Evolutionary conservation across 2,329 filamentous ascomycete genomes (phyloP).

Genomic region (Talaromyces sp.): DNA sequence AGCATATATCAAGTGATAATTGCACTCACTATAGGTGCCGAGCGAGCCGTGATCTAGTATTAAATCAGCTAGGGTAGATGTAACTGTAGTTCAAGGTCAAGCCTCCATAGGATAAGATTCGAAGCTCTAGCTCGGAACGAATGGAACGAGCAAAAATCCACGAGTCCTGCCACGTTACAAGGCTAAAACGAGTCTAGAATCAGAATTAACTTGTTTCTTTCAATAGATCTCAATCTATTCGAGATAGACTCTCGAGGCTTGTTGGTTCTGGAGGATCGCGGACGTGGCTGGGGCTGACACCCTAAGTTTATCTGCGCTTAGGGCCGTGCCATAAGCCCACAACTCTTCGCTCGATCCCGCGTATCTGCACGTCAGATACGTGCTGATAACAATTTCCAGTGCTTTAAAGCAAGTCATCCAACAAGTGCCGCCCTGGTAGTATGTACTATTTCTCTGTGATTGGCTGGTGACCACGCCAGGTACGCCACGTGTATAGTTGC

Average conservation of each 20-base stretch:
- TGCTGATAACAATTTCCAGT: neutral
- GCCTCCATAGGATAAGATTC: neutral
- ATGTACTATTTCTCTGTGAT: no score
- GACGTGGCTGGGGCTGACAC: neutral
- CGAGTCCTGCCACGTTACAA: neutral
- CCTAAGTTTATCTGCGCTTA: neutral
- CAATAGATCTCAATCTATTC: neutral
- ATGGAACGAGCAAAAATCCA: neutral
- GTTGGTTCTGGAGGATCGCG: neutral
- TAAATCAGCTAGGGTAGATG: neutral
- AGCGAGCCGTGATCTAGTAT: neutral
- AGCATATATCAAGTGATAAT: neutral
- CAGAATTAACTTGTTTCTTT: neutral
- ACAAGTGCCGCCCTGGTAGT: neutral
- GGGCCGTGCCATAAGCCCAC: neutral
- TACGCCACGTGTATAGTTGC: neutral
- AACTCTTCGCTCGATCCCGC: neutral
- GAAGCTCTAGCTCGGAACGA: neutral
- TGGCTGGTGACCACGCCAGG: neutral
- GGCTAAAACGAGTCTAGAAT: neutral
- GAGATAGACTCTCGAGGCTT: neutral
- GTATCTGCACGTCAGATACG: neutral
- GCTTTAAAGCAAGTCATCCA: neutral
- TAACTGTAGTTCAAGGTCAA: neutral
- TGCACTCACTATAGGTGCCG: neutral